Evolutionary conservation across 2,329 filamentous ascomycete species (phyloP), one percentile per base, ranked within the genome.

Genomic region (Didymella exigua): DNA sequence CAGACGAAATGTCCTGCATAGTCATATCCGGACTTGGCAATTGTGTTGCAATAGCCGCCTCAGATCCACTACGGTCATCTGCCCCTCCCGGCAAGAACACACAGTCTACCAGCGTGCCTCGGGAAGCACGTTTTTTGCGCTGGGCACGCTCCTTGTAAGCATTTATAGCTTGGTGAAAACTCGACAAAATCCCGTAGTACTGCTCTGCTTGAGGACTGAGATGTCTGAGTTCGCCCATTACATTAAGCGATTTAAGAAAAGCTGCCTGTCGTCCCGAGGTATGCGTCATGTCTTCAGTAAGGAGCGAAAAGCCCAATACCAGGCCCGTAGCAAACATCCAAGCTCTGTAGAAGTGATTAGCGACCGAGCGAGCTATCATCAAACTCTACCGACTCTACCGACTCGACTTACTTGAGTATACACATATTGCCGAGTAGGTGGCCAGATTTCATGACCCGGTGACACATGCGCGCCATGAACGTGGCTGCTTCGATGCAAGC

Each of bases 251-350:
- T 2, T 79, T 77, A 18, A 74, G 69, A 56, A 86, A 86, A 0
- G 83, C 79, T 6, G 67, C 65, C n/a, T 79, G 77, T 37, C 80
- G 74, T 21, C 80, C 77, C 6, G 77, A 43, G 14, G 16, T 69
- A 26, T 82, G 77, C 1, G 77, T 67, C 0, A 78, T 76, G 5
- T 73, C 67, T 43, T 82, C 78, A 0, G 80, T 80, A 54, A 86
- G 84, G 58, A 84, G 79, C 1, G 81, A 79, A 14, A 86, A 81
- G 0, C 84, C 84, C 0, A 86, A 74, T 0, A 86, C 78, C 0
- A 86, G 69, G 0, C 83, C 84, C 2, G 84, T 81, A 0, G 82
- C 81, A 51, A 86, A 86, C 0, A 85, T 73, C 52, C 81, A 78
- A 16, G 80, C 81, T 54, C 80, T 83, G 44, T 37, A 33, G 16